These are phyloP conservation scores for Schrenkiella parvula DNA, from an alignment of 345 rosid genomes.

Conservation along the genomic window DNA sequence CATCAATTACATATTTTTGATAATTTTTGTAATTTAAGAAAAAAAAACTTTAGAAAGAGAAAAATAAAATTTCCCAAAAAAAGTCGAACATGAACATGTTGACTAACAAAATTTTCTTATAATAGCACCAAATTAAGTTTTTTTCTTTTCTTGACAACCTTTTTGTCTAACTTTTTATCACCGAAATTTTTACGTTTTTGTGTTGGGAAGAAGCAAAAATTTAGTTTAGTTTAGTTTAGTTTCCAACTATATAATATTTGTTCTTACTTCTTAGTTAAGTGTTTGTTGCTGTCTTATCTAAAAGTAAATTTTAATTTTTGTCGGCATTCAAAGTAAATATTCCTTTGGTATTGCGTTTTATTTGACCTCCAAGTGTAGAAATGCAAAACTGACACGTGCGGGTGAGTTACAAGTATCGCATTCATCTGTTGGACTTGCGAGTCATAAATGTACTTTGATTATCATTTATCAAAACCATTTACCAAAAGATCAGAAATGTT, in stretches of 20 bases:
- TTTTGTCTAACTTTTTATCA: not conserved
- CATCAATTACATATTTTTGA: not conserved
- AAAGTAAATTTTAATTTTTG: too few species aligned
- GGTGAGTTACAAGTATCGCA: not conserved
- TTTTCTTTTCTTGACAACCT: not conserved
- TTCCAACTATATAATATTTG: not conserved
- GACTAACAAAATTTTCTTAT: not conserved
- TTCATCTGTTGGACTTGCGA: not conserved
- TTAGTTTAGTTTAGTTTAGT: not conserved
- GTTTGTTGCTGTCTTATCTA: too few species aligned
- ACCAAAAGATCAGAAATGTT: not conserved
- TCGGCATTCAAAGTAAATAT: not conserved
- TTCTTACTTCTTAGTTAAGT: not conserved
- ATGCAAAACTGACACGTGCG: not conserved
- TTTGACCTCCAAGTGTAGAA: not conserved
- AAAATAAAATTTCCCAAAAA: not conserved
- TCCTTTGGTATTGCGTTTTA: not conserved
- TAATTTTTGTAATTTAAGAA: too few species aligned
- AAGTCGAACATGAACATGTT: not conserved
- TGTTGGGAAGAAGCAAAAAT: not conserved
- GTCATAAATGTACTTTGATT: too few species aligned
- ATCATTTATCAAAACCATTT: not conserved
- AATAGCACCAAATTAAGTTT: not conserved
- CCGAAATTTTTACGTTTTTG: not conserved
- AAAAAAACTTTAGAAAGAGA: not conserved